phyloP scores from a whole-genome alignment of 768 basidiomycete species.

The Kwoniella heveanensis region DNA sequence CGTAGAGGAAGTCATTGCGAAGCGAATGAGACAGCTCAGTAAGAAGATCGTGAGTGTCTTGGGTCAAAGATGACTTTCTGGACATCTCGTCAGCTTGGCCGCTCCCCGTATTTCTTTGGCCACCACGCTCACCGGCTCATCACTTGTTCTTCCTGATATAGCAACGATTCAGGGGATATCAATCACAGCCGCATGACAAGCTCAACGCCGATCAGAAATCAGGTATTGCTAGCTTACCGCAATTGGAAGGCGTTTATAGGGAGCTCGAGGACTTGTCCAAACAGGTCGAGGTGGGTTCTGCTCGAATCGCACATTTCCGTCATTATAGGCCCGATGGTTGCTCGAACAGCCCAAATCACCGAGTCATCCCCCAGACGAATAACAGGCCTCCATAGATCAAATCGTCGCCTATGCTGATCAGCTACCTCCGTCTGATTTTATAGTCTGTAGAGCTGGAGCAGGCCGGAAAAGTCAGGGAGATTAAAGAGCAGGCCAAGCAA shows the following conservation, averaged over 20 bases:
- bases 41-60: slow-evolving; percentile 87
- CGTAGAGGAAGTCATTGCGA: slow-evolving; percentile 74
- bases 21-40: slow-evolving; percentile 71
- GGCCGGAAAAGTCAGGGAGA: slow-evolving; percentile 42
- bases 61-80: too few species aligned
- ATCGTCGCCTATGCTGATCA: background rate
- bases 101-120: too few species aligned
- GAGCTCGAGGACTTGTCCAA: slow-evolving; percentile 84
- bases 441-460: slow-evolving; percentile 41
- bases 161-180: slow-evolving; percentile 74
- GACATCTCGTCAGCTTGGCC: too few species aligned
- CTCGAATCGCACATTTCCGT: too few species aligned
- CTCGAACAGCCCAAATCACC: too few species aligned
- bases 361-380: too few species aligned
- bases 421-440: too few species aligned
- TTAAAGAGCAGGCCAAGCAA: slow-evolving; percentile 22
- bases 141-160: slow-evolving; percentile 47
- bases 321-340: too few species aligned
- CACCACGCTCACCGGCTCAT: too few species aligned
- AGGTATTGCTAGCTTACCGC: slow-evolving; percentile 69
- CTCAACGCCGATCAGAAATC: slow-evolving; percentile 87
- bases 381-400: too few species aligned
- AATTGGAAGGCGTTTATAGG: slow-evolving; percentile 74
- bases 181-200: slow-evolving; percentile 67
- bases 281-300: slow-evolving; percentile 69